These are phyloP conservation scores for Raffaelea albimanens DNA, from an alignment of 2,329 filamentous ascomycete species.

Conservation along the genomic window DNA sequence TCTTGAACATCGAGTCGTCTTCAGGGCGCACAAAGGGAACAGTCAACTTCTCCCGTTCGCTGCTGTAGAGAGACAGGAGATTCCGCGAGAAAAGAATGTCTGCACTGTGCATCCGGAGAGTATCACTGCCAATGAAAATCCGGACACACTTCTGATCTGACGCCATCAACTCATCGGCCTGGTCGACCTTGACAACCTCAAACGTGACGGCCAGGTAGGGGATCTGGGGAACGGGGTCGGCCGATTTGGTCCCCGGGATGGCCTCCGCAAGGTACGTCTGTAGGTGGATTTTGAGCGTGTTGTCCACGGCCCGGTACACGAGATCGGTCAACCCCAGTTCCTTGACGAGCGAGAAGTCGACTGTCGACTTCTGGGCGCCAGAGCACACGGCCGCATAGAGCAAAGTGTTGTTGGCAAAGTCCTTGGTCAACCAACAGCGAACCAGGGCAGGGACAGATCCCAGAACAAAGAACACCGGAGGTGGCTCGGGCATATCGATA, in stretches of 20 bases:
- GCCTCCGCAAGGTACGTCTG: slow-evolving; percentile 88
- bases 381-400: slow-evolving; percentile 89
- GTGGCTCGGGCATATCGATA: slow-evolving; percentile 62
- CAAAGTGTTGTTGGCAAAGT: slow-evolving; percentile 81
- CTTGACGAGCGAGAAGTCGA: slow-evolving; percentile 66
- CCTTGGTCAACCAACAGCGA: slow-evolving; percentile 85
- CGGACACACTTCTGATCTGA: slow-evolving; percentile 60
- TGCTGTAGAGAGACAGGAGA: slow-evolving; percentile 76
- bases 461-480: slow-evolving; percentile 75
- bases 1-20: slow-evolving; percentile 71
- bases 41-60: slow-evolving; percentile 76
- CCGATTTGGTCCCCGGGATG: slow-evolving; percentile 62
- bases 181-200: slow-evolving; percentile 54
- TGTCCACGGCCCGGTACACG: slow-evolving; percentile 56
- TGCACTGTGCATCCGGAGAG: slow-evolving; percentile 74
- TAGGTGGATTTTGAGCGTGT: slow-evolving; percentile 60
- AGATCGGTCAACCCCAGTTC: slow-evolving; percentile 63
- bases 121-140: slow-evolving; percentile 84
- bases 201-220: slow-evolving; percentile 76
- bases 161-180: slow-evolving; percentile 32
- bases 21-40: slow-evolving; percentile 91
- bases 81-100: slow-evolving; percentile 91
- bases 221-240: slow-evolving; percentile 66
- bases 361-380: slow-evolving; percentile 78
- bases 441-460: slow-evolving; percentile 90